phyloP scores from a whole-genome alignment of 352 stramenopile species.

The Globisporangium okanoganense region DNA sequence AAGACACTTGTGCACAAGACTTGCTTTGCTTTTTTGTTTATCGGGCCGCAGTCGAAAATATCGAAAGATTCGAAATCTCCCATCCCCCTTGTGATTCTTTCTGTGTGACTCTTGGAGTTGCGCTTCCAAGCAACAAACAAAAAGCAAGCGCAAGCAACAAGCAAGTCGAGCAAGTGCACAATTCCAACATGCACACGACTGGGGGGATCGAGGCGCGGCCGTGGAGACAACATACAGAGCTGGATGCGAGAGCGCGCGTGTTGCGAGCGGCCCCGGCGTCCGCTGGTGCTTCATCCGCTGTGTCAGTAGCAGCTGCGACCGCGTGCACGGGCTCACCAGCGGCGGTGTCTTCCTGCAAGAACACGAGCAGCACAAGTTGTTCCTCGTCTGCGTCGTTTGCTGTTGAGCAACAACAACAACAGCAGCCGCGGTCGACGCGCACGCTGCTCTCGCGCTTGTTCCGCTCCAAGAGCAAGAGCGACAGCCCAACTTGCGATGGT shows the following conservation, averaged over 20 bases:
- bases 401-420: conserved; percentile 8
- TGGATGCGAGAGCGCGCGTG: conserved; percentile 5
- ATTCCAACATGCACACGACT: background rate
- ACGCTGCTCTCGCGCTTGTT: conserved; percentile 26
- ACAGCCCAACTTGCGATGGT: background rate
- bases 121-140: background rate
- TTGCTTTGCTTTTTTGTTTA: background rate
- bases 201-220: background rate
- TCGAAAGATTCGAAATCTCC: conserved; percentile 1
- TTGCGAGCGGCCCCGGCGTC: conserved; percentile 9
- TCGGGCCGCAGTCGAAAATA: background rate
- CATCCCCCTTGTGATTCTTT: background rate
- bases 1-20: background rate
- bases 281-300: background rate
- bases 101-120: conserved; percentile 2
- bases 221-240: conserved; percentile 5
- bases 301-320: background rate
- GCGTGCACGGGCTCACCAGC: background rate
- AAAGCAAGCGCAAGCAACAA: background rate
- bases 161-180: background rate
- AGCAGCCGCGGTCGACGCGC: conserved; percentile 9
- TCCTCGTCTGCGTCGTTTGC: background rate
- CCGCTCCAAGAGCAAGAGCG: conserved; percentile 16
- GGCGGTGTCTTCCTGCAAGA: background rate
- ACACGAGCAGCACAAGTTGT: background rate